These are phyloP conservation scores for Colletotrichum filicis DNA, from an alignment of 2,329 filamentous ascomycete species.

Conservation along the genomic window DNA sequence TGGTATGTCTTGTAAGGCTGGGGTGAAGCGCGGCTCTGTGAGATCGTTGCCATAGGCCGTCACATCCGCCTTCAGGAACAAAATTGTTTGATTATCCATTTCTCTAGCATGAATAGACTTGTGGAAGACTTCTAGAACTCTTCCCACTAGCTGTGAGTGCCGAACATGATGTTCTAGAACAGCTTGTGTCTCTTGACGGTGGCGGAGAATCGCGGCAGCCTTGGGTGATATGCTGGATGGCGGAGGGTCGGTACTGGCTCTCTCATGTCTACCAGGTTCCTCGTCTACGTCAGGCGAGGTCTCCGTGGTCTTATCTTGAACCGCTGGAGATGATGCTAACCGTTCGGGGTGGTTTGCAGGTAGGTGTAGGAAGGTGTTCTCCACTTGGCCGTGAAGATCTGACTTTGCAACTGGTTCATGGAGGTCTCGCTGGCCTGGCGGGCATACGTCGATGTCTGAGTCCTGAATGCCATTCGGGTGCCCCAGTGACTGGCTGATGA, in stretches of 20 bases:
- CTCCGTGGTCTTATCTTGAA: not conserved
- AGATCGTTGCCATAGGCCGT: slow-evolving; percentile 28
- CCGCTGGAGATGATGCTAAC: not conserved
- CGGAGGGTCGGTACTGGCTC: too few species aligned
- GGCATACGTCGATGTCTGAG: slow-evolving; percentile 50
- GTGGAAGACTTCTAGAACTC: slow-evolving; percentile 29
- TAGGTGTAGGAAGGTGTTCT: slow-evolving; percentile 18
- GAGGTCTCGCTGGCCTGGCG: slow-evolving; percentile 42
- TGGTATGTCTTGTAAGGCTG: not conserved
- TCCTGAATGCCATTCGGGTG: slow-evolving; percentile 49
- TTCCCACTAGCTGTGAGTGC: slow-evolving; percentile 18
- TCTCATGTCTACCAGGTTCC: not conserved
- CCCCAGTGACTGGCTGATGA: slow-evolving; percentile 48
- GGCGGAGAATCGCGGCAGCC: not conserved
- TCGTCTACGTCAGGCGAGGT: not conserved
- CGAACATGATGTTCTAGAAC: slow-evolving; percentile 21
- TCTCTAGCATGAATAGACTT: slow-evolving; percentile 26
- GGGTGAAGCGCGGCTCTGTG: not conserved
- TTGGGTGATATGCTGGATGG: not conserved
- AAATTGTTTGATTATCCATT: slow-evolving; percentile 4
- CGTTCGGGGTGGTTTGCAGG: slow-evolving; percentile 24
- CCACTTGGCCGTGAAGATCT: not conserved
- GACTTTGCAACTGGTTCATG: slow-evolving; percentile 37
- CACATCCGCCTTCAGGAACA: slow-evolving; percentile 32
- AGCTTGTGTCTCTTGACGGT: slow-evolving; percentile 18